Evolutionary conservation across 768 basidiomycete genomes (phyloP), one percentile per base, ranked within the genome.

Genomic region (Multifurca ochricompacta): DNA sequence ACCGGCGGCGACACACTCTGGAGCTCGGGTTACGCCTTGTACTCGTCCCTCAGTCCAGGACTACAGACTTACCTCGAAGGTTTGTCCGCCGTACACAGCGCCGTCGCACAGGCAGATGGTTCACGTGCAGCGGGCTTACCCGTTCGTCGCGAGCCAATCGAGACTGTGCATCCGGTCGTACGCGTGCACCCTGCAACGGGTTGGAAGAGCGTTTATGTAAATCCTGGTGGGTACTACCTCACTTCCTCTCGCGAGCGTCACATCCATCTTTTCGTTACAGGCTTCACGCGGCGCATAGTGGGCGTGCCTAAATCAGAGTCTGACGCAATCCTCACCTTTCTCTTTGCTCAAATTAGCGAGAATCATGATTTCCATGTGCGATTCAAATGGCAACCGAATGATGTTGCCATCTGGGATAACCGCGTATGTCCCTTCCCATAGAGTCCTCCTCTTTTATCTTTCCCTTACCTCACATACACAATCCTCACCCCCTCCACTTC

Each of bases 371-470:
- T 80, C 68, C 86, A 87, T 56, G 82, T 85, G 37, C 81, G 85
- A 54, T 86, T 86, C 76, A 78, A 74, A 58, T 91, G 89, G 89
- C 77, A 84, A 65, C 71, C 74, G 34, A 81, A 88, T 64, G 83
- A 85, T 37, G 71, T 91, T 48, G 88, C 87, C n/a, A 74, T 91
- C 66, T 91, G 90, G 89, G 87, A 91, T 63, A 91, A 91, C 68
- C 75, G 88, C 67, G 85, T 86, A 59, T 35, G 77, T 65, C 18
- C 32, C 16, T 7, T 37, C 18, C n/a, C n/a, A n/a, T n/a, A n/a
- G n/a, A n/a, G n/a, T n/a, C n/a, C n/a, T n/a, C n/a, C n/a, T n/a
- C n/a, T n/a, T n/a, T n/a, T n/a, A n/a, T n/a, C n/a, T n/a, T n/a
- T n/a, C n/a, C n/a, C n/a, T n/a, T n/a, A n/a, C n/a, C n/a, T n/a